Conservation (phyloP, 2,329 filamentous ascomycete genomes). For the Magnaporthiopsis rhizophila region DNA sequence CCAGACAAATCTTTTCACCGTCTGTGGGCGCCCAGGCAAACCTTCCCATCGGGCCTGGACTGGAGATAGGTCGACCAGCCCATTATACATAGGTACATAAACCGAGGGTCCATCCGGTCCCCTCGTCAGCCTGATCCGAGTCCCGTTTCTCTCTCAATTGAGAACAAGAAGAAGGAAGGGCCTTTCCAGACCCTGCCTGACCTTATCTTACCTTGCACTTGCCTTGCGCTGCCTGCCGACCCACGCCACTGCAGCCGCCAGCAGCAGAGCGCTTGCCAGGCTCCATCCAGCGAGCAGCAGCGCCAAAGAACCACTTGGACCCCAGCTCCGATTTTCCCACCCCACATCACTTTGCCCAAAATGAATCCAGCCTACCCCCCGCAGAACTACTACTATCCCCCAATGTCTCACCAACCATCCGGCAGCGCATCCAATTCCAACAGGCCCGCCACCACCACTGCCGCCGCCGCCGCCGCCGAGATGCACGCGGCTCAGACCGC, state of each 20-base stretch:
- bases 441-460: background rate
- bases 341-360: background rate
- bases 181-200: background rate
- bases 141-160: background rate
- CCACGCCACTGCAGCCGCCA: background rate
- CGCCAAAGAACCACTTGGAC: background rate
- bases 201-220: background rate
- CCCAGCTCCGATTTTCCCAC: background rate
- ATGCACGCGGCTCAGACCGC: background rate
- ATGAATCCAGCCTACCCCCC: slow-evolving; percentile 1
- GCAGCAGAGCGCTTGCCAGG: background rate
- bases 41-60: background rate
- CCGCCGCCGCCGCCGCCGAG: background rate
- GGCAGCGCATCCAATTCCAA: background rate
- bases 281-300: background rate
- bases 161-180: background rate
- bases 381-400: background rate
- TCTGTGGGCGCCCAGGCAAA: background rate
- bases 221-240: background rate
- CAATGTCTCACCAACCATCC: background rate
- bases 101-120: background rate
- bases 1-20: background rate
- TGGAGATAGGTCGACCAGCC: background rate
- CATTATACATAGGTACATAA: background rate
- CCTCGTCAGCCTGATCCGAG: background rate